These are phyloP conservation scores for Vanrija sp. DNA, from an alignment of 1,284 basidiomycete genomes.

Conservation along the genomic window DNA sequence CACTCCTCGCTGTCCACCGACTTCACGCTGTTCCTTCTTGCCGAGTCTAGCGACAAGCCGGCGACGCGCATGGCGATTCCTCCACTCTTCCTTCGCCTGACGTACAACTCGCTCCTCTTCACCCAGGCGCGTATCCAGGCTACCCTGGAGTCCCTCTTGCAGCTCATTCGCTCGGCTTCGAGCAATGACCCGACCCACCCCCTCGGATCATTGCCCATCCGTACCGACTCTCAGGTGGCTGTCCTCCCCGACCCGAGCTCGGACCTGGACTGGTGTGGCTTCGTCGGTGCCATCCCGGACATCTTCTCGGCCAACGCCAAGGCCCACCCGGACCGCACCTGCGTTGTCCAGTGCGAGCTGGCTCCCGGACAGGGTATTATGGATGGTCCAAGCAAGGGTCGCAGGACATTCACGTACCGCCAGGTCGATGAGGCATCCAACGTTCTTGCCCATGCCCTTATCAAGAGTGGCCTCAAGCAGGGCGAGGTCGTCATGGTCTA, in stretches of 20 bases:
- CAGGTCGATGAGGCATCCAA: conserved; percentile 83
- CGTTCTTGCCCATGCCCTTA: conserved; percentile 83
- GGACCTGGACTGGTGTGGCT: conserved; percentile 95
- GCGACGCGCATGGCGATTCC: conserved; percentile 64
- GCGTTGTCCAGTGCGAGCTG: conserved; percentile 71
- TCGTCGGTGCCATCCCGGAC: conserved; percentile 92
- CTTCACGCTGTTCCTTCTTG: conserved; percentile 66
- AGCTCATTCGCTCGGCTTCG: conserved; percentile 67
- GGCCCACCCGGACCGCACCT: conserved; percentile 69
- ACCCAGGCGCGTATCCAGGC: conserved; percentile 69
- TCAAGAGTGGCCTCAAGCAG: conserved; percentile 77
- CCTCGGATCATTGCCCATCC: conserved; percentile 72
- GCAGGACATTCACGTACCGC: conserved; percentile 69
- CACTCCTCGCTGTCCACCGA: conserved; percentile 83
- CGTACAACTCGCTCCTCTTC: conserved; percentile 96
- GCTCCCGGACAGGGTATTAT: conserved; percentile 46
- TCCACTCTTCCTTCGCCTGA: conserved; percentile 68
- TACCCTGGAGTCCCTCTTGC: conserved; percentile 81
- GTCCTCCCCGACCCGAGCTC: conserved; percentile 79
- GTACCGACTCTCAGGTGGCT: conserved; percentile 67
- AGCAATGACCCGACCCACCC: conserved; percentile 57
- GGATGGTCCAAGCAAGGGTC: conserved; percentile 46
- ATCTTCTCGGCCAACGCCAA: conserved; percentile 82
- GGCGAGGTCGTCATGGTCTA: conserved; percentile 99
- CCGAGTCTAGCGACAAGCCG: conserved; percentile 63